A percentile compares a stretch with the other conserved stretches of the same genome.
phyloP scores from a whole-genome alignment of 1,284 basidiomycete genomes.

The Flammula alnicola region DNA sequence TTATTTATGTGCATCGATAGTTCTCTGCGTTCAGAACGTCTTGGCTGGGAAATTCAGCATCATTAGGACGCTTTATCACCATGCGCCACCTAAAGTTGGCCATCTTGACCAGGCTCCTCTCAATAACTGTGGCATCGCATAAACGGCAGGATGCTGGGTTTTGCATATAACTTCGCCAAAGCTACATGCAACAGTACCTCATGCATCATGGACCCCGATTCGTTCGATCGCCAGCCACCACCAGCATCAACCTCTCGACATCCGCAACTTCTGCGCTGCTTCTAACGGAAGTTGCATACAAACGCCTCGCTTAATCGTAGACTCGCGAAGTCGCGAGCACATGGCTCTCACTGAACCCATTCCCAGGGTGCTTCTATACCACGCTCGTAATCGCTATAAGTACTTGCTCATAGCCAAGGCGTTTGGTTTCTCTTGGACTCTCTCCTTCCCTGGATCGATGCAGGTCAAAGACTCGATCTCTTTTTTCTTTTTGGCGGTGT shows the following conservation, averaged over 20 bases:
- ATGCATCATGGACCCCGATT: too few species aligned
- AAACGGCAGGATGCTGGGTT: too few species aligned
- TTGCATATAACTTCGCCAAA: too few species aligned
- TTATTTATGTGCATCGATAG: not conserved
- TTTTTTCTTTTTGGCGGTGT: conserved; percentile 12
- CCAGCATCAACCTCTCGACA: not conserved
- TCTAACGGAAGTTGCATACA: too few species aligned
- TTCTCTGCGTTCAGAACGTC: not conserved
- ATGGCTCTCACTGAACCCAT: conserved; percentile 17
- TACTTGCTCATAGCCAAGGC: not conserved
- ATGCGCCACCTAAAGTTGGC: conserved; percentile 3
- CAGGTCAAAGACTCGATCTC: conserved; percentile 8
- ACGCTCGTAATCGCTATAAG: conserved; percentile 15
- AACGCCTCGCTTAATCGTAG: not conserved
- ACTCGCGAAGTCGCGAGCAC: conserved; percentile 17
- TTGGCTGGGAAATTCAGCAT: conserved; percentile 3
- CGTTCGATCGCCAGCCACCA: too few species aligned
- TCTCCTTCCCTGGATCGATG: conserved; percentile 19
- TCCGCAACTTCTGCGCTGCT: too few species aligned
- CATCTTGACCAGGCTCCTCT: not conserved
- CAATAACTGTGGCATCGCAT: too few species aligned
- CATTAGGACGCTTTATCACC: conserved; percentile 6
- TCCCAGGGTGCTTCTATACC: conserved; percentile 26
- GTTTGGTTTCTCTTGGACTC: conserved; percentile 2
- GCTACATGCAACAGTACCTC: too few species aligned